A percentile compares a stretch with the other conserved stretches of the same genome.
These are phyloP conservation scores for Starmera stellimalicola DNA, from an alignment of 1,139 yeast genomes.

Conservation along the genomic window DNA sequence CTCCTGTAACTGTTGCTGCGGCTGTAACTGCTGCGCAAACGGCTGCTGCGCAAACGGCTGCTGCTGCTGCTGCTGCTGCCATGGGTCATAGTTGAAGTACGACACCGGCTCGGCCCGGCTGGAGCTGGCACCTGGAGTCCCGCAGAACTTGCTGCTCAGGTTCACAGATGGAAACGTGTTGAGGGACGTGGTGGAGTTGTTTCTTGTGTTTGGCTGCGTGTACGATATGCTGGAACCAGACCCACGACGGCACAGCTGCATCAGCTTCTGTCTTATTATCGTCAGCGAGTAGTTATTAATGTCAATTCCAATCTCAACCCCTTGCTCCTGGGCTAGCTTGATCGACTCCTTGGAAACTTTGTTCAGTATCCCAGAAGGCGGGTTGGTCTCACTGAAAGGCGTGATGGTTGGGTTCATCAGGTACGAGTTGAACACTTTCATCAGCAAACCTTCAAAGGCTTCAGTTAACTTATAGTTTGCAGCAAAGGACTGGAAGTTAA, in stretches of 20 bases:
- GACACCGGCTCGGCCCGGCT: background rate
- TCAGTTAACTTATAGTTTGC: constrained; percentile 21
- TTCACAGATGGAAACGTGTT: constrained; percentile 13
- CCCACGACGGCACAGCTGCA: constrained; percentile 18
- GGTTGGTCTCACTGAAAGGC: constrained; percentile 31
- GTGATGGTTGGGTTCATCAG: constrained; percentile 30
- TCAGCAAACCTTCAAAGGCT: constrained; percentile 25
- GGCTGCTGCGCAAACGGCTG: constrained; percentile 9
- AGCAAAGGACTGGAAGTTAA: constrained; percentile 17
- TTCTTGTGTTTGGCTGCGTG: constrained; percentile 9
- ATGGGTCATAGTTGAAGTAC: constrained; percentile 15
- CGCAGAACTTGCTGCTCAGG: constrained; percentile 10
- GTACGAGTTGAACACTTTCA: constrained; percentile 24
- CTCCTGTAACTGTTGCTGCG: constrained; percentile 3
- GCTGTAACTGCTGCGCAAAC: constrained; percentile 9
- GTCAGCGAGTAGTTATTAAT: constrained; percentile 23
- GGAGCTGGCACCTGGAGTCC: constrained; percentile 6
- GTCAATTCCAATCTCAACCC: constrained; percentile 24
- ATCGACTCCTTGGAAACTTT: constrained; percentile 29
- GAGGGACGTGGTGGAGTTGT: constrained; percentile 12
- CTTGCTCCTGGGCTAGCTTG: constrained; percentile 17
- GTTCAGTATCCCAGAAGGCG: constrained; percentile 33
- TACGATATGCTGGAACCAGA: constrained; percentile 2
- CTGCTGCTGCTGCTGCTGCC: constrained; percentile 7
- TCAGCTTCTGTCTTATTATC: constrained; percentile 28